Percentiles rank a stretch among this genome's conserved stretches.
Conservation (phyloP, 106 monocot genomes). For the Amphibolis antarctica region DNA sequence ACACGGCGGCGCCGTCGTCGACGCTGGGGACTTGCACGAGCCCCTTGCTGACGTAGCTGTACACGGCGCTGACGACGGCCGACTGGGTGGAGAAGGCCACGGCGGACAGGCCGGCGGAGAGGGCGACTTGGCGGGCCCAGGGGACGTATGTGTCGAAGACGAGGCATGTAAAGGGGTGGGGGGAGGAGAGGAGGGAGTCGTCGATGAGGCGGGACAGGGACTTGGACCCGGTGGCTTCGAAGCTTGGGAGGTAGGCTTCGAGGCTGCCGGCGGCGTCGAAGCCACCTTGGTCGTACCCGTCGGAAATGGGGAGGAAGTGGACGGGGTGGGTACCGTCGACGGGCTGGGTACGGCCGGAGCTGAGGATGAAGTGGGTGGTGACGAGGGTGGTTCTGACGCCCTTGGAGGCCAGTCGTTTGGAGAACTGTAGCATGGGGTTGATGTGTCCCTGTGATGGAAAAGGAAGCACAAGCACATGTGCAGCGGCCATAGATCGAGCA, state of each 20-base stretch:
- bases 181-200: not conserved
- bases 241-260: constrained; percentile 26
- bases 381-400: constrained; percentile 25
- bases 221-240: constrained; percentile 26
- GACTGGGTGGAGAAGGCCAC: constrained; percentile 56
- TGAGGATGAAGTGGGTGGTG: constrained; percentile 35
- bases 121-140: constrained; percentile 38
- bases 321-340: constrained; percentile 5
- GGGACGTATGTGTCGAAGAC: constrained; percentile 46
- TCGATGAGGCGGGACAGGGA: constrained; percentile 19
- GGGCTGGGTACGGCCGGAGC: constrained; percentile 3
- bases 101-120: constrained; percentile 11
- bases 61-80: constrained; percentile 26
- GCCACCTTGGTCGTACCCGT: constrained; percentile 50
- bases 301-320: constrained; percentile 38
- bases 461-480: constrained; percentile 50
- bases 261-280: not conserved
- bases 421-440: constrained; percentile 77
- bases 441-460: constrained; percentile 82
- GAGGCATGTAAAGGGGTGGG: constrained; percentile 23
- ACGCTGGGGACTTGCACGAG: constrained; percentile 11
- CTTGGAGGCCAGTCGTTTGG: constrained; percentile 32
- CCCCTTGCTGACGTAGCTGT: constrained; percentile 20
- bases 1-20: not conserved
- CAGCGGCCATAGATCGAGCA: constrained; percentile 4